phyloP scores from a whole-genome alignment of 768 basidiomycete genomes.

The Fistulinella prunicolor region DNA sequence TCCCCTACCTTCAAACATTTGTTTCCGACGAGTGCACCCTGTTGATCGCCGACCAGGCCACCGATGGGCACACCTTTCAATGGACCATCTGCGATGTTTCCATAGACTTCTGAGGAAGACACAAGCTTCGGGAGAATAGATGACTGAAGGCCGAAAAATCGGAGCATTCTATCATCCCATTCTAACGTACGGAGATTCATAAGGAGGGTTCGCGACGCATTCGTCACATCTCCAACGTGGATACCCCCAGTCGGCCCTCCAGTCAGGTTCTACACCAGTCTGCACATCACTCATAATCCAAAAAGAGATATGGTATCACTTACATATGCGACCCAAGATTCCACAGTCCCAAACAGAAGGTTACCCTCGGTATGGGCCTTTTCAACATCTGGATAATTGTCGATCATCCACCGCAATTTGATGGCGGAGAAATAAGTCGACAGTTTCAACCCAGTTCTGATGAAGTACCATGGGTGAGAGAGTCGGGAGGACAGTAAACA shows the following conservation, averaged over 20 bases:
- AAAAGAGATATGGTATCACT: constrained; percentile 15
- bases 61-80: constrained; percentile 80
- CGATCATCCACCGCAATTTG: constrained; percentile 96
- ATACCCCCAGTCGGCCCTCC: constrained; percentile 68
- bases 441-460: constrained; percentile 86
- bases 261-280: constrained; percentile 62
- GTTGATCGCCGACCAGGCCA: constrained; percentile 97
- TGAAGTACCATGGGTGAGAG: neutral
- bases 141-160: constrained; percentile 79
- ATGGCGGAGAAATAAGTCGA: constrained; percentile 98
- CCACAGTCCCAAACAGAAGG: constrained; percentile 90
- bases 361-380: constrained; percentile 79
- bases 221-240: constrained; percentile 91
- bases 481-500: neutral
- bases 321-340: constrained; percentile 95
- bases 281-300: neutral
- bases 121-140: constrained; percentile 85
- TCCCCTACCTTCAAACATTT: constrained; percentile 90
- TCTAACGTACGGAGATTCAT: constrained; percentile 76
- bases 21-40: constrained; percentile 94
- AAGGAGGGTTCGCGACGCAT: constrained; percentile 94
- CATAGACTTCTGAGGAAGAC: constrained; percentile 92
- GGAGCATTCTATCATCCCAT: constrained; percentile 81
- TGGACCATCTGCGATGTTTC: constrained; percentile 62
- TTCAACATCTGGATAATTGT: constrained; percentile 72